Evolutionary conservation across 2,329 filamentous ascomycete species (phyloP).

Genomic region (Fusarium vanettenii): DNA sequence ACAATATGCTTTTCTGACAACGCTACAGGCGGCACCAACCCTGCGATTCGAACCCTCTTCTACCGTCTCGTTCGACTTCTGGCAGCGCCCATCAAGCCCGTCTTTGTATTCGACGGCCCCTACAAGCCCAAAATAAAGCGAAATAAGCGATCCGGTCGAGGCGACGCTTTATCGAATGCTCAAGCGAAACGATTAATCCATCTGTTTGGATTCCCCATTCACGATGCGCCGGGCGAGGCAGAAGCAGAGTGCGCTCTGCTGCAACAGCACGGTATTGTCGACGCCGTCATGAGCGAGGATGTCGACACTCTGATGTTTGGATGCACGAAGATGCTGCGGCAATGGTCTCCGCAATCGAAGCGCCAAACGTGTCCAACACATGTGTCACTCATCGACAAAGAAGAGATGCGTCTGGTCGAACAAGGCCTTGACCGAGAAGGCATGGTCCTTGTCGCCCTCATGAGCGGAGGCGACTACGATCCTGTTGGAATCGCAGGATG

Average conservation of each 20-base stretch:
- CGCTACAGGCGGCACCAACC: conserved; percentile 79
- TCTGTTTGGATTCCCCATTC: conserved; percentile 84
- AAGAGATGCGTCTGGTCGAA: conserved; percentile 59
- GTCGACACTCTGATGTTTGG: conserved; percentile 99
- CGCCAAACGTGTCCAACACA: conserved; percentile 82
- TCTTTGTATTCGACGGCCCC: conserved; percentile 92
- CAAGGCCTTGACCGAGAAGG: conserved; percentile 82
- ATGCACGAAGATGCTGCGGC: conserved; percentile 80
- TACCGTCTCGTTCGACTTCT: conserved; percentile 87
- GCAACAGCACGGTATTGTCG: conserved; percentile 84
- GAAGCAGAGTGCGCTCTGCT: conserved; percentile 95
- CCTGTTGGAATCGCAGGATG: conserved; percentile 89
- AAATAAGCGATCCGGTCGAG: conserved; percentile 77
- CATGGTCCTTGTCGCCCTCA: conserved; percentile 92
- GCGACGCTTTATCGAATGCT: conserved; percentile 75
- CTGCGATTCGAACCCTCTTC: conserved; percentile 90
- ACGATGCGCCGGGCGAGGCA: conserved; percentile 92
- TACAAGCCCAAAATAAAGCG: conserved; percentile 90
- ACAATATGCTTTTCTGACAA: conserved; percentile 13
- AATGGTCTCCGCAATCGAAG: conserved; percentile 81
- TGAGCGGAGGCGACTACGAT: conserved; percentile 95
- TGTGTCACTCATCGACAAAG: conserved; percentile 81
- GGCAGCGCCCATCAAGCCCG: conserved; percentile 80
- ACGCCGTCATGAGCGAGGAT: conserved; percentile 95
- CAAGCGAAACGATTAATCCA: conserved; percentile 86